Evolutionary conservation across 2,329 filamentous ascomycete species (phyloP), one percentile per base, ranked within the genome.

Genomic region (Trichoderma lentiforme): DNA sequence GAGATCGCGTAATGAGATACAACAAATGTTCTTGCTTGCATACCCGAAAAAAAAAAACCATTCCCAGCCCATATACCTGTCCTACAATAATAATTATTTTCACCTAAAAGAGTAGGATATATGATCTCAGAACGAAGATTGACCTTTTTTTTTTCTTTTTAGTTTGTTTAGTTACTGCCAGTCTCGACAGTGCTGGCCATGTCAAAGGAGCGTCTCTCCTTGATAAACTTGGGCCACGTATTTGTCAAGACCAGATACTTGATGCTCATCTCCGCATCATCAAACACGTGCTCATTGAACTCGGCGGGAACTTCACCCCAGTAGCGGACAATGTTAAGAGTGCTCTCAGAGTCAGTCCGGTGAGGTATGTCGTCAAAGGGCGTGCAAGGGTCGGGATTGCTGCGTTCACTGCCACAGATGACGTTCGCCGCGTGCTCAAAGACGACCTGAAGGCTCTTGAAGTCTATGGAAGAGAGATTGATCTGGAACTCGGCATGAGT

Each of bases 201-300:
- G 62, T 81, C 80, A 47, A 80, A 75, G 1, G 80, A 82, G 62
- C 80, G 75, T 65, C 69, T 65, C 69, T 71, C 69, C 51, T 71
- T 71, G 72, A 88, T 84, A 73, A 86, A 90, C 77, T 88, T 88
- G 43, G 87, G 87, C 90, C 90, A 92, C 0, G 90, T 92, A 78
- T 92, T 92, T 15, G 89, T 91, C 70, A 92, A 81, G 3, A 92
- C 89, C 8, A 92, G 84, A 73, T 91, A 90, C 79, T 91, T 91
- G 81, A 92, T 88, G 76, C 86, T 87, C 15, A 81, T 79, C 76
- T 91, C 86, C 0, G 90, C 87, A 21, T 83, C 84, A 75, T 91
- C 88, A 75, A 92, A 92, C 5, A 92, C 84, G 0, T 77, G 78
- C 5, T 83, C 81, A 65, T 84, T 82, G 72, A 92, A 92, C 0